Evolutionary conservation across 352 stramenopile genomes (phyloP).

Genomic region (Peronospora tabacina): DNA sequence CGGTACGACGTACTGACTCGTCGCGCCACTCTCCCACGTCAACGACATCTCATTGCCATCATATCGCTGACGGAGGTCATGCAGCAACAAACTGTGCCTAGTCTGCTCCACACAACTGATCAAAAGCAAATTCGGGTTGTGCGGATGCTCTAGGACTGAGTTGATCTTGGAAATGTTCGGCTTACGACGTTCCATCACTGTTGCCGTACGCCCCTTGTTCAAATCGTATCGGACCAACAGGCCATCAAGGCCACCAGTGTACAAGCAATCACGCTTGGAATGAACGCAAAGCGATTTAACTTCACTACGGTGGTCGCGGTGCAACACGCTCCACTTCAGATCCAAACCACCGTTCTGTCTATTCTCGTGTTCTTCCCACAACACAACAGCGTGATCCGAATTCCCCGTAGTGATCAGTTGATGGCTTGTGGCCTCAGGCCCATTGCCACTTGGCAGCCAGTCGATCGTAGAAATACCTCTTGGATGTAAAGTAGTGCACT

Average conservation of each 20-base stretch:
- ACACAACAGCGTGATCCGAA: conserved; percentile 58
- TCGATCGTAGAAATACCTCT: conserved; percentile 60
- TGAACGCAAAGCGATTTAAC: conserved; percentile 71
- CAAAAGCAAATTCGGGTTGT: conserved; percentile 75
- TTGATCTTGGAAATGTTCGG: conserved; percentile 82
- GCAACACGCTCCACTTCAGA: conserved; percentile 61
- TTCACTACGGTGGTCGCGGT: conserved; percentile 71
- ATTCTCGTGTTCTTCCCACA: conserved; percentile 65
- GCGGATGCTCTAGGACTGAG: conserved; percentile 66
- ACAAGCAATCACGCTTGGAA: conserved; percentile 55
- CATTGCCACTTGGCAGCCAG: conserved; percentile 54
- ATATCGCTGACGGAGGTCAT: conserved; percentile 62
- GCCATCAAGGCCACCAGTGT: conserved; percentile 66
- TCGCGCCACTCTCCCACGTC: conserved; percentile 50
- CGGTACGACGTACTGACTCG: conserved; percentile 82
- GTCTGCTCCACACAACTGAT: conserved; percentile 61
- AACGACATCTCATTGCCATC: conserved; percentile 51
- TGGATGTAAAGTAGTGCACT: conserved; percentile 49
- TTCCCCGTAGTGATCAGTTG: conserved; percentile 63
- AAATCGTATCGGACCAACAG: conserved; percentile 68
- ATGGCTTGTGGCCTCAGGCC: conserved; percentile 34
- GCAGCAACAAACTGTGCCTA: conserved; percentile 62
- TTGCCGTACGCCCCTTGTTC: conserved; percentile 30
- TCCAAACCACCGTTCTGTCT: conserved; percentile 23
- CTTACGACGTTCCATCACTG: conserved; percentile 64